These are phyloP conservation scores for Leptosphaerulina australis DNA, from an alignment of 2,329 filamentous ascomycete genomes.

Conservation along the genomic window DNA sequence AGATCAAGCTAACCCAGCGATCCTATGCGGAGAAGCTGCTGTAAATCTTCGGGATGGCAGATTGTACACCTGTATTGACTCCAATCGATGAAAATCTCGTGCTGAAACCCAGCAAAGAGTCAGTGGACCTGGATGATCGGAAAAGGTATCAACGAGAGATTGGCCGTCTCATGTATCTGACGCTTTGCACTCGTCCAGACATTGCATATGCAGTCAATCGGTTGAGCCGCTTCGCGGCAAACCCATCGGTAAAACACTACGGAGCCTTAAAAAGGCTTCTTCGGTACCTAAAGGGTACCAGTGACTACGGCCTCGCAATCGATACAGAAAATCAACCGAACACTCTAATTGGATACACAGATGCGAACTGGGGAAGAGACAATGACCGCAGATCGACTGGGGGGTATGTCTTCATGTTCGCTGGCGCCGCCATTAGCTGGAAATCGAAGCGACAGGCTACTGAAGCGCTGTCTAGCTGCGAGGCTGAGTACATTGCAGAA, in stretches of 20 bases:
- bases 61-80: constrained; percentile 16
- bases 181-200: too few species aligned
- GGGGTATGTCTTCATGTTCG: constrained; percentile 16
- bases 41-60: constrained; percentile 11
- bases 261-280: constrained; percentile 7
- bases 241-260: constrained; percentile 13
- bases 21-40: constrained; percentile 31
- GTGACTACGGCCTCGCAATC: constrained; percentile 5
- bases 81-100: constrained; percentile 6
- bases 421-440: constrained; percentile 28
- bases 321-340: neutral
- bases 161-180: too few species aligned
- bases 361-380: too few species aligned
- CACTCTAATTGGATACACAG: too few species aligned
- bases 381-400: too few species aligned
- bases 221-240: constrained; percentile 14
- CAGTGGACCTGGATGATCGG: too few species aligned
- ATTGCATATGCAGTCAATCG: constrained; percentile 23
- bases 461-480: constrained; percentile 25
- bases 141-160: too few species aligned
- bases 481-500: constrained; percentile 31
- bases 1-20: constrained; percentile 17
- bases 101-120: too few species aligned
- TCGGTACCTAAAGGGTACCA: constrained; percentile 7
- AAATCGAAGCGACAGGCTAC: constrained; percentile 23